phyloP scores from a whole-genome alignment of 73 alveolate species.

The Breviolum minutum region DNA sequence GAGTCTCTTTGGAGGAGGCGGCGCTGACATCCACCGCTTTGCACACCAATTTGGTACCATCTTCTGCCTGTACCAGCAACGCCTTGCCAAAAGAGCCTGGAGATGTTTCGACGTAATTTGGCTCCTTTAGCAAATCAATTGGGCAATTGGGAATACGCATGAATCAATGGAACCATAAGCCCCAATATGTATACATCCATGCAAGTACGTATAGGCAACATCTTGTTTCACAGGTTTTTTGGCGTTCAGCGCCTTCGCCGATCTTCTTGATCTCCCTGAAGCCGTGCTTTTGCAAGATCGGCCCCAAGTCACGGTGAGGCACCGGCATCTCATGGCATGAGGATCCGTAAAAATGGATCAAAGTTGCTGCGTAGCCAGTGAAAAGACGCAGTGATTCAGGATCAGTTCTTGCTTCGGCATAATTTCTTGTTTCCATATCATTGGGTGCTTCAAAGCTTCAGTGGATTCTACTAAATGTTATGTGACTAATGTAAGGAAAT shows the following conservation, averaged over 20 bases:
- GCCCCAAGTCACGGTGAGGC: constrained; percentile 91
- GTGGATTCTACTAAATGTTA: too few relatives aligned
- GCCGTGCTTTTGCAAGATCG: constrained; percentile 75
- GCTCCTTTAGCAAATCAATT: background rate
- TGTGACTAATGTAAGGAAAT: too few relatives aligned
- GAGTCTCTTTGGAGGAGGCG: constrained; percentile 92
- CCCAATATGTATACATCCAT: background rate
- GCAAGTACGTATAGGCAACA: background rate
- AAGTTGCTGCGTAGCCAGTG: background rate
- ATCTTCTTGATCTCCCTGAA: constrained; percentile 82
- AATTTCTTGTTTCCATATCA: too few relatives aligned
- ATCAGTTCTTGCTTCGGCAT: too few relatives aligned
- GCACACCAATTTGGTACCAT: constrained; percentile 88
- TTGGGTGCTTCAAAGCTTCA: too few relatives aligned
- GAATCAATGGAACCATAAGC: background rate
- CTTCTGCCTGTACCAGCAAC: constrained; percentile 71
- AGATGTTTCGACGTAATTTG: too few relatives aligned
- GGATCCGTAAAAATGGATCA: background rate
- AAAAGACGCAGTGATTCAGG: too few relatives aligned
- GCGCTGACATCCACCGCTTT: constrained; percentile 93
- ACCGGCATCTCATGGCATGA: constrained; percentile 59
- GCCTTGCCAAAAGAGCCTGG: constrained; percentile 94
- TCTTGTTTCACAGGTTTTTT: background rate
- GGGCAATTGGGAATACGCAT: background rate
- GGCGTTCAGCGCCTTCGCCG: constrained; percentile 46